phyloP scores from a whole-genome alignment of 257 asterid genomes.

The Solanum chiquidenum region DNA sequence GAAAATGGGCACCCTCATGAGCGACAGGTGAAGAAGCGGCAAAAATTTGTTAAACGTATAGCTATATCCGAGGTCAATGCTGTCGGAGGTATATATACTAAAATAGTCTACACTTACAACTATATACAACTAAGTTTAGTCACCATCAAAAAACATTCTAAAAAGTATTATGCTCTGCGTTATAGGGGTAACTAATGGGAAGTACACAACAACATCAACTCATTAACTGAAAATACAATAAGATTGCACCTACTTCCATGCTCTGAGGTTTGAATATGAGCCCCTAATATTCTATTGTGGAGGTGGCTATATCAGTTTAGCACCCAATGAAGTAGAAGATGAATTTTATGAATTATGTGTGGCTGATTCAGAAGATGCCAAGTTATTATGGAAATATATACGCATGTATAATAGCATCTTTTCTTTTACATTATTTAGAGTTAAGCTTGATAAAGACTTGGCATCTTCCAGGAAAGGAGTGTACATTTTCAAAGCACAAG shows the following conservation, averaged over 20 bases:
- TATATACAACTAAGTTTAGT: no score
- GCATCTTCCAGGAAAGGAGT: neutral
- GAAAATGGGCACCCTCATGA: neutral
- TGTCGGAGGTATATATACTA: no score
- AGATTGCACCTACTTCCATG: neutral
- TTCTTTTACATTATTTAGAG: neutral
- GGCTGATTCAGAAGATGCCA: neutral
- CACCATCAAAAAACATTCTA: no score
- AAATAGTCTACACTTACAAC: no score
- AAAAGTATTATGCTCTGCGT: no score
- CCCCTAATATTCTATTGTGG: neutral
- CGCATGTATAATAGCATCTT: neutral
- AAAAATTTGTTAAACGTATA: no score
- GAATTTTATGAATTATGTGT: neutral
- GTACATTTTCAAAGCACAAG: neutral
- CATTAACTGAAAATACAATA: neutral
- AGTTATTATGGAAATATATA: neutral
- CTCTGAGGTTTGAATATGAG: neutral
- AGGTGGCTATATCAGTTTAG: neutral
- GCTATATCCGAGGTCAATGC: no score
- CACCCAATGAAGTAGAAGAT: neutral
- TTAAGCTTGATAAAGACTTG: neutral
- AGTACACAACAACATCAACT: neutral
- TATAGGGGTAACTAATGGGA: no score
- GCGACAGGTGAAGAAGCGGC: no score